Base-by-base conservation (phyloP, 805 yeast species). In the Jamesozyma rosinii region DNA sequence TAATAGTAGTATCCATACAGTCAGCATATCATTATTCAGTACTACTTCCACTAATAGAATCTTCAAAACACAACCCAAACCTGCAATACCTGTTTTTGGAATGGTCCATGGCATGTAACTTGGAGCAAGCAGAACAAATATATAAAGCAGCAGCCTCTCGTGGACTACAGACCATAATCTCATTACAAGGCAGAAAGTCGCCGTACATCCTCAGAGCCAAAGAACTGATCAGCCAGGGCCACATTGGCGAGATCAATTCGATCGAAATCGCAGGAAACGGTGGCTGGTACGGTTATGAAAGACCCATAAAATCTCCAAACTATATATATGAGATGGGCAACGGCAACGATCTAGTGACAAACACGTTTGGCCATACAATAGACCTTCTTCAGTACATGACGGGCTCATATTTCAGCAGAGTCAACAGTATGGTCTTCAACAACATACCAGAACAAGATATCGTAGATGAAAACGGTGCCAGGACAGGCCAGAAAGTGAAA, bases 211-310 rank as follows among this genome's bases (percentile, higher is more conserved):
- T 54, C 20, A 48, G 61, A 15, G 64, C 63, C 2, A 59, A 59
- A 41, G 63, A 59, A 43, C 42, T 59, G 19, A 50, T 59, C 3
- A 43, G 51, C 17, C 55, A 55, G 40, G 61, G 60, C 34, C 52
- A 55, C 42, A 55, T 59, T 17, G 63, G 63, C 26, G 56, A 55
- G 2, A 59, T 59, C 10, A 59, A 55, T 40, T 57, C 62, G 4
- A 52, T 58, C 9, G 64, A 59, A 44, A 45, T 59, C 20, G 52
- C 60, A 11, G 61, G 57, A 3, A 58, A 58, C 45, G 64, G 56
- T 40, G 63, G 61, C 19, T 58, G 61, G 61, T 59, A 52, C 38
- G 64, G 64, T 14, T 53, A 57, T 43, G 62, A 58, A 35, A 47
- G 64, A 37, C 54, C 55, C 4, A 36, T 42, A 14, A 57, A 55